Percentiles rank a stretch among this genome's conserved stretches.
Conservation (phyloP, 441 rosid genomes). For the Sinapis alba region DNA sequence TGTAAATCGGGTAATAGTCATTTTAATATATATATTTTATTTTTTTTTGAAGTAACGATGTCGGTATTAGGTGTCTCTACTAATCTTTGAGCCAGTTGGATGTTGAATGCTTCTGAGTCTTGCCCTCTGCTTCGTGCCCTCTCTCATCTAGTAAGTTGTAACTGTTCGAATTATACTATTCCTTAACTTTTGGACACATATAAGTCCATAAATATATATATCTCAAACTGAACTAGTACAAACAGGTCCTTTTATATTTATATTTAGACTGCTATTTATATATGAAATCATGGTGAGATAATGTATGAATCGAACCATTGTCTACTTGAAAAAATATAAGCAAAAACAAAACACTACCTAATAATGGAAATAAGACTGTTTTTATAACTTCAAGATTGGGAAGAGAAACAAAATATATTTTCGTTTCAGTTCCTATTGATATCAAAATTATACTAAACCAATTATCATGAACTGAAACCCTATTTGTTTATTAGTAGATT, state of each 20-base stretch:
- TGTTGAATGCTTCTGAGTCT: conserved; percentile 12
- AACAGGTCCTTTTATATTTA: conserved; percentile 9
- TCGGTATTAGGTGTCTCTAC: conserved; percentile 28
- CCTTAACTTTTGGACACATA: conserved; percentile 23
- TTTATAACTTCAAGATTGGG: not conserved
- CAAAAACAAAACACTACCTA: not conserved
- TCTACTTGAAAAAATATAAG: not conserved
- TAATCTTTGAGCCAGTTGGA: conserved; percentile 19
- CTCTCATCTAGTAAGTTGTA: conserved; percentile 35
- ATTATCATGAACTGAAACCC: not conserved
- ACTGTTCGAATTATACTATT: conserved; percentile 25
- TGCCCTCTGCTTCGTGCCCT: conserved; percentile 30
- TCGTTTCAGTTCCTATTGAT: not conserved
- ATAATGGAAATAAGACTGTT: not conserved
- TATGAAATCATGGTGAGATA: not conserved
- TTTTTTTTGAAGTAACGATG: conserved; percentile 9
- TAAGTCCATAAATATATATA: conserved; percentile 4
- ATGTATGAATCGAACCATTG: conserved; percentile 9
- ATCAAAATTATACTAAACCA: not conserved
- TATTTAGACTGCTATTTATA: not conserved
- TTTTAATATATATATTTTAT: not conserved
- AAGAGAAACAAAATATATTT: not conserved
- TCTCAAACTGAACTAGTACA: conserved; percentile 1
- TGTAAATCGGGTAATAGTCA: not conserved
- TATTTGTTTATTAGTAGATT: not conserved